Base-by-base conservation (phyloP, 176 grass and related monocot genomes). In the Calamus simplicifolius region DNA sequence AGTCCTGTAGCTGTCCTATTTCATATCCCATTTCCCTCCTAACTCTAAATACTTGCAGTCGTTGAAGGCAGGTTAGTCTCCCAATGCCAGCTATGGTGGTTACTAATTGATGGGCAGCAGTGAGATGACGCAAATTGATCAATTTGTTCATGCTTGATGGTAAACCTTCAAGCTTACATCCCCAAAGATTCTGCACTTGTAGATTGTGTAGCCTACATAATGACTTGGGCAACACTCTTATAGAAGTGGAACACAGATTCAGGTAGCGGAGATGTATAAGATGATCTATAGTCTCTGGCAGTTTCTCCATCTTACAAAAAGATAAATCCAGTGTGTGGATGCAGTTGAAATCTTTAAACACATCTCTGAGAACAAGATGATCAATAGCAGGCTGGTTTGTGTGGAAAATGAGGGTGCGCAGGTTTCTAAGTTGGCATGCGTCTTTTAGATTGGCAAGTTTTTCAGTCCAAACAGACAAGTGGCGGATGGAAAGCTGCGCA, bases 251-350 rank as follows among this genome's bases (percentile, higher is more conserved):
- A n/a, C 26, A 35, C 18, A 70, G 67, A 31, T 57, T 57, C 30
- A 70, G 52, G 25, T 70, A 70, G 13, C 52, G 67, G 14, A 70
- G 67, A 70, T 57, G 67, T 31, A 38, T 70, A 48, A 70, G 38
- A 19, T 51, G 67, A 35, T 18, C n/a, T 23, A 55, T 38, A 26
- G 35, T 5, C 29, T 70, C 29, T 26, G 67, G 67, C 16, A 90
- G 64, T 54, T 90, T 49, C 58, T 64, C 52, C 51, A 85, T 76
- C 35, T 74, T 62, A 17, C 78, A 85, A n/a, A 27, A 55, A 62
- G 52, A 50, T 43, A 90, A 65, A 52, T 79, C 64, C 12, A 90
- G 61, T 14, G 79, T 80, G 8, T 63, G 71, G 17, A 90, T 43
- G 62, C 75, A 75, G 19, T 49, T 58, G 59, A 79, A 72, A 17